A percentile compares a stretch with the other conserved stretches of the same genome.
These are phyloP conservation scores for Earliella scabrosa DNA, from an alignment of 1,284 basidiomycete genomes.

Conservation along the genomic window DNA sequence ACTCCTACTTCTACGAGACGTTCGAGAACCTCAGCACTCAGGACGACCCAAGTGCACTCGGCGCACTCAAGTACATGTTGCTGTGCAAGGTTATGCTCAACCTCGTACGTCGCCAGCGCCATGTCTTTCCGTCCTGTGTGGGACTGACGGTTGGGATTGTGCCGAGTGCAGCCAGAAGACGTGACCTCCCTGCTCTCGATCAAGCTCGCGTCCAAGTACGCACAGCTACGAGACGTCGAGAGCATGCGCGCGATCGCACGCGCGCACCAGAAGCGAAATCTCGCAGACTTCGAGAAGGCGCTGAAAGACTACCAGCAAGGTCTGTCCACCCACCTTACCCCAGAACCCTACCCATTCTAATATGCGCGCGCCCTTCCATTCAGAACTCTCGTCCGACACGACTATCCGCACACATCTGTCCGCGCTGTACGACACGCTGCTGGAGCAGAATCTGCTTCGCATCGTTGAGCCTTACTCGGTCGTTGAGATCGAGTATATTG, in stretches of 20 bases:
- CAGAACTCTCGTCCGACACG: constrained; percentile 91
- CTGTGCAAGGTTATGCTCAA: constrained; percentile 99
- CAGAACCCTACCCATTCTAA: background rate
- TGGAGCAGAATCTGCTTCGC: constrained; percentile 93
- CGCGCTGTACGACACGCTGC: constrained; percentile 91
- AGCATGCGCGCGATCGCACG: constrained; percentile 94
- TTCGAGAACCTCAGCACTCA: constrained; percentile 81
- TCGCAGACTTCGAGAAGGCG: constrained; percentile 90
- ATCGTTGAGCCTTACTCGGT: constrained; percentile 96
- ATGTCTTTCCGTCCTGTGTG: background rate
- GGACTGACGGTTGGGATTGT: background rate
- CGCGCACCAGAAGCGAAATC: constrained; percentile 90
- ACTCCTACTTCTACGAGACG: constrained; percentile 98
- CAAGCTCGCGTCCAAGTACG: constrained; percentile 89
- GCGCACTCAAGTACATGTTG: constrained; percentile 96
- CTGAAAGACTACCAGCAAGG: constrained; percentile 89
- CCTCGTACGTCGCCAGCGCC: constrained; percentile 56
- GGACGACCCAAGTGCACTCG: constrained; percentile 80
- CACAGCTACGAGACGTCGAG: constrained; percentile 83
- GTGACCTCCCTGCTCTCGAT: constrained; percentile 85
- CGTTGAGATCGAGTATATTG: constrained; percentile 91
- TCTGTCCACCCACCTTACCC: constrained; percentile 40
- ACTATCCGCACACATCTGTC: constrained; percentile 95
- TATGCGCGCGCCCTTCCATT: background rate
- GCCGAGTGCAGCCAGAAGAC: constrained; percentile 88